Base-by-base conservation (phyloP, 768 basidiomycete genomes). In the Mycena metata region DNA sequence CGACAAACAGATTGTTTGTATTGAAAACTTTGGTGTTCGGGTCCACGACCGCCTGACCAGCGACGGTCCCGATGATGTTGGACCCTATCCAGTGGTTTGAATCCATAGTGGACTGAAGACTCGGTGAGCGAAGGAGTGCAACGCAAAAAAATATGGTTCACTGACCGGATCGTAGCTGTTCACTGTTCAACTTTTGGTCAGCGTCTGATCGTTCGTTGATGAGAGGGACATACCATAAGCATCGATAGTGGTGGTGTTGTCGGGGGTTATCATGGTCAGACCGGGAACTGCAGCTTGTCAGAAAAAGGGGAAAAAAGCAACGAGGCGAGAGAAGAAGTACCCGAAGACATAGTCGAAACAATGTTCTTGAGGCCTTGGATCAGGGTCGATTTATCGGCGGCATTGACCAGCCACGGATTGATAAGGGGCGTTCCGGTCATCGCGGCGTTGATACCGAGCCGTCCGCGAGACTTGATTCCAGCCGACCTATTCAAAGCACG, bases 61-160 rank as follows among this genome's bases (percentile, higher is more conserved):
- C 70, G 0, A 63, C 66, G 3, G 66, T 60, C 16, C 70, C 70
- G 52, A 84, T 82, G 59, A 74, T 79, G 62, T 75, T 75, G 5
- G 82, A 77, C 7, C 80, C 82, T 21, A 81, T 77, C 83, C 83
- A 83, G 72, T 84, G 83, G 73, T 84, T 84, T 17, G 80, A 81
- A 70, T 81, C 69, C 80, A 82, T 78, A 12, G 60, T 67, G 2
- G 68, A 24, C 67, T 69, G 57, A 11, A 12, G 35, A 10, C n/a
- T 6, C 5, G 30, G 23, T 52, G 26, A 58, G 36, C 21, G 36
- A 49, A 1, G 13, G 35, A 12, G 41, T 45, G 5, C 5, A 30
- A 26, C 16, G 41, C 7, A n/a, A 50, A 56, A n/a, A 50, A 56
- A 12, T 46, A 0, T 19, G 23, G 9, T 4, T 24, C 21, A 59